Evolutionary conservation across 768 basidiomycete genomes (phyloP).

Genomic region (Rhizopogon vinicolor): DNA sequence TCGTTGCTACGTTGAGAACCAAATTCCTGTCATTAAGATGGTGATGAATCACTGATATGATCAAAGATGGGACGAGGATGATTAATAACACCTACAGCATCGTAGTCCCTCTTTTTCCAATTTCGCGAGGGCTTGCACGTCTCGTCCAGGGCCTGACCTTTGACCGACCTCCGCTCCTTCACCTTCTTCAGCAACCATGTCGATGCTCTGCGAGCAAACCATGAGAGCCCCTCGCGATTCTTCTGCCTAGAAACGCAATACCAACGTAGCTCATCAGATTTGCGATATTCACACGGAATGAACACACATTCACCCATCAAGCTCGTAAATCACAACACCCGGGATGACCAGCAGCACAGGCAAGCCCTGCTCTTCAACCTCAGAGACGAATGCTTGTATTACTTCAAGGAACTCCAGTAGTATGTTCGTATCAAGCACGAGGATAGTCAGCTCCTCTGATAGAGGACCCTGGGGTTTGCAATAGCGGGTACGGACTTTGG

Average conservation of each 20-base stretch:
- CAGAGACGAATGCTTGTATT: slow-evolving; percentile 59
- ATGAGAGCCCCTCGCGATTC: slow-evolving; percentile 38
- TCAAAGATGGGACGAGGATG: background rate
- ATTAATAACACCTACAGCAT: slow-evolving; percentile 34
- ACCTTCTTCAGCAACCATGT: slow-evolving; percentile 63
- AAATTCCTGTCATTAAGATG: slow-evolving; percentile 7
- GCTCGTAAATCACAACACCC: slow-evolving; percentile 69
- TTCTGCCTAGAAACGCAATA: slow-evolving; percentile 30
- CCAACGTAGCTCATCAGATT: background rate
- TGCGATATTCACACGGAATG: background rate
- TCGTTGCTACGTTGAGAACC: slow-evolving; percentile 52
- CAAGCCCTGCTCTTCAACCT: slow-evolving; percentile 45
- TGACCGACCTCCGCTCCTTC: slow-evolving; percentile 49
- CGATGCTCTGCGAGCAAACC: slow-evolving; percentile 67
- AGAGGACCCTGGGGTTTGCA: slow-evolving; percentile 32
- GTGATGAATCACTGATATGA: too few relatives aligned
- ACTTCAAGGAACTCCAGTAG: slow-evolving; percentile 63
- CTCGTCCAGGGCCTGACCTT: slow-evolving; percentile 59
- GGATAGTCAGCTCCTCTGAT: slow-evolving; percentile 36
- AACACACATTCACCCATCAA: slow-evolving; percentile 54
- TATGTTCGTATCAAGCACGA: slow-evolving; percentile 80
- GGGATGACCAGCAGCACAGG: slow-evolving; percentile 67
- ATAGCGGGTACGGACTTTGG: background rate
- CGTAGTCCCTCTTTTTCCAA: slow-evolving; percentile 49
- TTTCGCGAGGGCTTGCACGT: slow-evolving; percentile 56